Percentiles rank a stretch among this genome's conserved stretches.
phyloP scores from a whole-genome alignment of 1,284 basidiomycete genomes.

The Malassezia japonica region DNA sequence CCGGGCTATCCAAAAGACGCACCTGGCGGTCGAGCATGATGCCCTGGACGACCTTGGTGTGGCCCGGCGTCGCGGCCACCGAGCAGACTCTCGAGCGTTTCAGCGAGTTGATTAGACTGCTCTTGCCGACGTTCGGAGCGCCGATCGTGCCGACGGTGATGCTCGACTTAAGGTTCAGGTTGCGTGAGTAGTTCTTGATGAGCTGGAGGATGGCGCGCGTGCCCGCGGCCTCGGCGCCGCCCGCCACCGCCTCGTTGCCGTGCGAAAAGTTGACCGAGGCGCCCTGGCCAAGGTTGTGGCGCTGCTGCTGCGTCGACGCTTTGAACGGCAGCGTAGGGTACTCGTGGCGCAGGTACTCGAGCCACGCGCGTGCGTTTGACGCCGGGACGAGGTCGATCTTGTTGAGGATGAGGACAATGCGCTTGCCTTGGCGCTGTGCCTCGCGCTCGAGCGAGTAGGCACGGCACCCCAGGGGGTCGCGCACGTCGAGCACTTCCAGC shows the following conservation, averaged over 20 bases:
- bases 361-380: constrained; percentile 79
- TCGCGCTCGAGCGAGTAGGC: constrained; percentile 29
- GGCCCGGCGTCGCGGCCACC: constrained; percentile 89
- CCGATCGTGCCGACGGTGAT: constrained; percentile 84
- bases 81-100: constrained; percentile 63
- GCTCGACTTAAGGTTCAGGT: constrained; percentile 33
- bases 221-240: constrained; percentile 51
- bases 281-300: constrained; percentile 55
- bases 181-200: constrained; percentile 72
- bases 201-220: constrained; percentile 64
- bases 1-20: constrained; percentile 86
- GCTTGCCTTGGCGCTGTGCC: constrained; percentile 32
- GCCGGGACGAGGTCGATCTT: constrained; percentile 63
- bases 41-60: constrained; percentile 88
- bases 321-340: constrained; percentile 91
- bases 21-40: constrained; percentile 85
- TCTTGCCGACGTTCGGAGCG: constrained; percentile 96
- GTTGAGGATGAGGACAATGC: constrained; percentile 32
- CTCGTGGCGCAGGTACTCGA: constrained; percentile 76
- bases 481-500: constrained; percentile 48
- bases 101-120: constrained; percentile 84
- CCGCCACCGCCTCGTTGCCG: constrained; percentile 13
- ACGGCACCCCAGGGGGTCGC: constrained; percentile 54
- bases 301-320: constrained; percentile 70
- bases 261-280: not conserved